These are phyloP conservation scores for Colletotrichum limetticola DNA, from an alignment of 2,329 filamentous ascomycete genomes.

Conservation along the genomic window DNA sequence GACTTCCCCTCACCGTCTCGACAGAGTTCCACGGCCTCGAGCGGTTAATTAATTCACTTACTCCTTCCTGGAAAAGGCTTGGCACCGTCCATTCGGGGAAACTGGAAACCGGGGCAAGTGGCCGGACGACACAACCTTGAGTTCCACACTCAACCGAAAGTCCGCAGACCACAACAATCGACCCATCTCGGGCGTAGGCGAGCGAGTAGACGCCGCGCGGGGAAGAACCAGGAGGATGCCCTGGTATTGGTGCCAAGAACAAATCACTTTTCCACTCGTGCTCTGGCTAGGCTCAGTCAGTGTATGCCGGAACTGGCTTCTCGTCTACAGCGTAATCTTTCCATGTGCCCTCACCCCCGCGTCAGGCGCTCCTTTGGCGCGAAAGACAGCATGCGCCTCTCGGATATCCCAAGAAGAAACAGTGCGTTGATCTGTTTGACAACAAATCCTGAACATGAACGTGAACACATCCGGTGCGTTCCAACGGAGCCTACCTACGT, in stretches of 20 bases:
- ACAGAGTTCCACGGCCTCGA: constrained; percentile 17
- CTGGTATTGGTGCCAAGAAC: constrained; percentile 32
- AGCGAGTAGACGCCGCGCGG: not conserved
- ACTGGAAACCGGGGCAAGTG: constrained; percentile 24
- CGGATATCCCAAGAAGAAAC: not conserved
- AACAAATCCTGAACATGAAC: not conserved
- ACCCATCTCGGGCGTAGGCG: constrained; percentile 20
- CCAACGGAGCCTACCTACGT: constrained; percentile 7
- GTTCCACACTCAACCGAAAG: constrained; percentile 12
- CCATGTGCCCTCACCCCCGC: constrained; percentile 12
- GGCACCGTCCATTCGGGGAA: constrained; percentile 22
- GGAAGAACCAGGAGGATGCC: constrained; percentile 21
- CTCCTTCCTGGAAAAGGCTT: constrained; percentile 29
- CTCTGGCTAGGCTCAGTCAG: constrained; percentile 6
- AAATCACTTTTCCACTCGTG: constrained; percentile 1
- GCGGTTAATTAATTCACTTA: constrained; percentile 22
- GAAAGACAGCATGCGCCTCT: constrained; percentile 2
- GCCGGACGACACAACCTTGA: constrained; percentile 17
- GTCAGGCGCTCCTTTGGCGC: constrained; percentile 14
- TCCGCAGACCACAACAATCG: constrained; percentile 19
- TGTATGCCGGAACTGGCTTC: not conserved
- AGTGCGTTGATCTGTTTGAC: constrained; percentile 10
- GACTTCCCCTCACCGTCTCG: constrained; percentile 23
- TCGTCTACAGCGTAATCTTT: not conserved
- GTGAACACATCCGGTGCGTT: not conserved